Base-by-base conservation (phyloP, 331 rosid species). In the Ulmus americana region DNA sequence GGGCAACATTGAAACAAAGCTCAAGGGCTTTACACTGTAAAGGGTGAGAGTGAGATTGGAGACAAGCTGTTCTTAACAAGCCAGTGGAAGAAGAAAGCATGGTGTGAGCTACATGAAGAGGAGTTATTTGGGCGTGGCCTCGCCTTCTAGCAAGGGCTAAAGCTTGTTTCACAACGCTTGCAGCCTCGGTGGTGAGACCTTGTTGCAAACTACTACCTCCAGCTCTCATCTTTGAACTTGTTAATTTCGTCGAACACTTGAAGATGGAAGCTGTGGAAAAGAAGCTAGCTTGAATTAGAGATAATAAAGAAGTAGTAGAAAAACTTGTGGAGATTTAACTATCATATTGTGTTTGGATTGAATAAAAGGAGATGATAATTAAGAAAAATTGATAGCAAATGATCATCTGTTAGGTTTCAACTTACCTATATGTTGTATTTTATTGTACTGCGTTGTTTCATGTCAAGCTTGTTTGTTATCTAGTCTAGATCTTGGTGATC, bases 1-100 rank as follows among this genome's bases (percentile, higher is more conserved):
- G 88, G 5, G 99, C 97, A 14, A 94, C 99, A 55, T 94, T 94
- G 90, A 94, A 94, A 69, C 99, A 90, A 50, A 94, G 97, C 88
- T 94, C 99, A 45, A 94, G 78, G 72, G 99, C 99, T 70, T 84
- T 86, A 79, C 99, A 94, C 73, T 90, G 99, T 10, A 94, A 97
- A 45, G 99, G 99, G 72, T 94, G 97, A 35, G 99, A 85, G 66
- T 85, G 81, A 46, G 99, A 90, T 54, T 94, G 88, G 13, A 94
- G 92, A 68, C 99, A 94, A 46, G 99, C 99, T 0, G 81, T 85
- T 55, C 97, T 63, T 6, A 94, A 61, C 2, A 87, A 75, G 39
- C 94, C 90, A 7, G 84, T 85, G 22, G 90, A 63, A 9, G 86
- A 49, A 3, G 88, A 43, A 10, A 94, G 95, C 88, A 94, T 85